Evolutionary conservation across 2,329 filamentous ascomycete genomes (phyloP).

Genomic region (Nemania serpens): DNA sequence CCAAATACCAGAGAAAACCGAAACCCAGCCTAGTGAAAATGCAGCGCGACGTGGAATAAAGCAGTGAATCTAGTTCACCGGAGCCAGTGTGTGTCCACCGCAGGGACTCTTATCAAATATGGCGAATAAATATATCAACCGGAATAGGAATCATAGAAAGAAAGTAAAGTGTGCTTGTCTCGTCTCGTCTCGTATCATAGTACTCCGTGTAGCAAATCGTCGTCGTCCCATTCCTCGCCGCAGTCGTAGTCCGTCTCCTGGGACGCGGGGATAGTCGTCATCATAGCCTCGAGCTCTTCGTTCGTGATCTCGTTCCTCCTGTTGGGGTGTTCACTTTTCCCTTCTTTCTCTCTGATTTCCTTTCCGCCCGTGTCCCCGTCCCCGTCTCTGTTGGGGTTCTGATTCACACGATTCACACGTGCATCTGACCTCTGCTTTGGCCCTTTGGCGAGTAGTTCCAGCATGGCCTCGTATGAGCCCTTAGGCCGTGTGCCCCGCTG

Average conservation of each 20-base stretch:
- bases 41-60: neutral
- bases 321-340: neutral
- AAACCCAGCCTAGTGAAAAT: neutral
- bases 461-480: constrained; percentile 30
- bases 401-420: neutral
- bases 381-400: neutral
- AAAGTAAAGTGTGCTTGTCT: neutral
- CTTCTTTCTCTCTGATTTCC: too few species aligned
- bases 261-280: constrained; percentile 18
- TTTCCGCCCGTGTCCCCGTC: too few species aligned
- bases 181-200: neutral
- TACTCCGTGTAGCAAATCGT: constrained; percentile 22
- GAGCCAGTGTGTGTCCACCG: too few species aligned
- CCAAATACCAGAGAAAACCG: neutral
- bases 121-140: neutral
- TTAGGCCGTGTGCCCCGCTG: constrained; percentile 10
- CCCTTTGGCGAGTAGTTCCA: constrained; percentile 25
- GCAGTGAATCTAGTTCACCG: too few species aligned
- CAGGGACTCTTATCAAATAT: too few species aligned
- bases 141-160: neutral
- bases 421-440: constrained; percentile 12
- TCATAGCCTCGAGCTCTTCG: neutral
- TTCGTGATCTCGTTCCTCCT: neutral
- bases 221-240: constrained; percentile 31
- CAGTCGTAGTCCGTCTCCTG: constrained; percentile 38